Conservation (phyloP, 2,329 filamentous ascomycete genomes). For the Rachicladosporium sp. region DNA sequence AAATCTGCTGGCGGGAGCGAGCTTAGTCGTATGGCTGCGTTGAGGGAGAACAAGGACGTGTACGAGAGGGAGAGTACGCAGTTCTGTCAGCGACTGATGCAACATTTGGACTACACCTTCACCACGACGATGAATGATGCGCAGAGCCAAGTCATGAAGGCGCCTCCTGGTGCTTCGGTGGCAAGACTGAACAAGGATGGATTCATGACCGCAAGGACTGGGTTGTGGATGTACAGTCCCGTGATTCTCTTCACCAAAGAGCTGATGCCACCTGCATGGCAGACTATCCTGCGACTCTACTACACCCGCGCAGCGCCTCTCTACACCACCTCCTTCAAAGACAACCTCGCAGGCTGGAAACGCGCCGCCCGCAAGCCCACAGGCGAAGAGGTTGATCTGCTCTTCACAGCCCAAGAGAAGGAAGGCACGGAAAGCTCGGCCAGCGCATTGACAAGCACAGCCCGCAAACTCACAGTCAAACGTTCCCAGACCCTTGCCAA, state of each 20-base stretch:
- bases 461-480: constrained; percentile 86
- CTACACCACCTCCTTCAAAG: constrained; percentile 72
- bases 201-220: constrained; percentile 57
- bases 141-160: constrained; percentile 25
- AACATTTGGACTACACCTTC: constrained; percentile 74
- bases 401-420: constrained; percentile 87
- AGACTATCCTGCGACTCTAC: constrained; percentile 65
- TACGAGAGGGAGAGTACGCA: constrained; percentile 64
- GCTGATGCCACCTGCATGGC: constrained; percentile 71
- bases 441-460: constrained; percentile 59
- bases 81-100: constrained; percentile 68
- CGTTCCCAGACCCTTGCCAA: constrained; percentile 77
- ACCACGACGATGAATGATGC: constrained; percentile 53
- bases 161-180: constrained; percentile 24
- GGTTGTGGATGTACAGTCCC: constrained; percentile 79
- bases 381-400: constrained; percentile 35
- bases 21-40: constrained; percentile 73
- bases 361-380: constrained; percentile 18
- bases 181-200: constrained; percentile 52
- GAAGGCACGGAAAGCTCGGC: constrained; percentile 42
- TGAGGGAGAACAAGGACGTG: constrained; percentile 87
- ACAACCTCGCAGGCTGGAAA: constrained; percentile 64
- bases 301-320: constrained; percentile 62
- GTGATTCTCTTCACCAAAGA: constrained; percentile 81
- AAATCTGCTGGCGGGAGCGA: constrained; percentile 59